A percentile compares a stretch with the other conserved stretches of the same genome.
Evolutionary conservation across 2,329 filamentous ascomycete species (phyloP).

Genomic region (Mariannaea sp.): DNA sequence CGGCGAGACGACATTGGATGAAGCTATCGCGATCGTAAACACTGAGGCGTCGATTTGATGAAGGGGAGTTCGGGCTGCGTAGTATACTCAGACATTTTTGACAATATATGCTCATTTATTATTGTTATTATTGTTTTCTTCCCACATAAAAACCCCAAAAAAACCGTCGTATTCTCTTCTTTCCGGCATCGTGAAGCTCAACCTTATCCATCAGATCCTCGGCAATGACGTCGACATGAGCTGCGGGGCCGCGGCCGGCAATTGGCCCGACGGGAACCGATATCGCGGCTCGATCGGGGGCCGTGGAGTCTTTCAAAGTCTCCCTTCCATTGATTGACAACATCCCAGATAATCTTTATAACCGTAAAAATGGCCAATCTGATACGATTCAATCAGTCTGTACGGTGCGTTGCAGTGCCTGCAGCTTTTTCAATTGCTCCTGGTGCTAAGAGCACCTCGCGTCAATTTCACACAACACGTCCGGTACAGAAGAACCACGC

Average conservation of each 20-base stretch:
- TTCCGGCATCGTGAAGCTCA: too few species aligned
- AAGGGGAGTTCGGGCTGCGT: too few species aligned
- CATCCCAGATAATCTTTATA: background rate
- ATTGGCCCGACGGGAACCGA: slow-evolving; percentile 19
- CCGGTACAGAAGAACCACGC: slow-evolving; percentile 12
- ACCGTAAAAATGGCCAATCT: background rate
- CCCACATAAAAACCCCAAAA: too few species aligned
- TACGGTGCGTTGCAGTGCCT: background rate
- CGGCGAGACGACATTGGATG: slow-evolving; percentile 28
- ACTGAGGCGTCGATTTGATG: background rate
- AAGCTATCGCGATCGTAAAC: slow-evolving; percentile 20
- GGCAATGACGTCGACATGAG: slow-evolving; percentile 17
- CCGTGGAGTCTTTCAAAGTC: background rate
- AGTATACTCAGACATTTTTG: too few species aligned
- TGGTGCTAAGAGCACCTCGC: background rate
- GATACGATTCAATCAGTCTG: background rate
- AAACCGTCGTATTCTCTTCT: too few species aligned
- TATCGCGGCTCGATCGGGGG: background rate
- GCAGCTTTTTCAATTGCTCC: background rate
- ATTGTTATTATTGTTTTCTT: too few species aligned
- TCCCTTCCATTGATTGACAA: background rate
- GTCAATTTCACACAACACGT: slow-evolving; percentile 10
- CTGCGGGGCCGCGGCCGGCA: background rate
- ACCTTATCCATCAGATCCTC: too few species aligned
- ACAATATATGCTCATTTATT: too few species aligned